Evolutionary conservation across 495 filamentous ascomycete species (phyloP), one percentile per base, ranked within the genome.

Genomic region (Alectoria sarmentosa): DNA sequence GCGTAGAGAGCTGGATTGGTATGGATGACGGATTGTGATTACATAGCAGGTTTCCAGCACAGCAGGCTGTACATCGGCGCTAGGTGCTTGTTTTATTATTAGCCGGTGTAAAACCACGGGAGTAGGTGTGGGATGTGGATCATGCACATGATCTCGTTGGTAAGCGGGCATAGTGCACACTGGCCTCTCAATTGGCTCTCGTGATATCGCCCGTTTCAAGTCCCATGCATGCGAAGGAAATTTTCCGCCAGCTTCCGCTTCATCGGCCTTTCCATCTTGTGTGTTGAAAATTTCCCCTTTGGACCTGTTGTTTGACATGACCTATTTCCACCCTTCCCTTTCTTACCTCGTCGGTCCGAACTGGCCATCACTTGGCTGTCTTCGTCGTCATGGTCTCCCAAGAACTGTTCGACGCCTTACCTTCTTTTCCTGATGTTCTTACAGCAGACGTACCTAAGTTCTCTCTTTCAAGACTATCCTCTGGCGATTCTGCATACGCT

Each of bases 401-500:
- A 49, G 15, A 15, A 28, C 15, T 28, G n/a, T 49, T 49, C 26
- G 13, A 14, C 11, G 1, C 23, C 6, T 28, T 28, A 5, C 46
- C 46, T 10, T 23, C 46, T 4, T 49, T 49, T 28, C 46, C 46
- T 7, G 3, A 49, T 15, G 23, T 49, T n/a, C 6, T 23, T 23
- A 49, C 23, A 8, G 46, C 46, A 49, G 46, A 49, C 23, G 26
- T 49, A 28, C 46, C 46, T 10, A 49, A 28, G 26, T 49, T 26
- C 13, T 80, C 83, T 0, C 74, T 86, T 1, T 58, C 67, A 2
- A 83, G 82, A 60, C 76, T 87, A 5, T 72, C 75, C 19, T 69
- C 70, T 7, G 70, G 76, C 8, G 73, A 82, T 62, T 28, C 63
- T 1, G 67, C 60, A 10, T 84, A 86, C 67, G 67, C 69, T 10